Evolutionary conservation across 192 early-diverging fungal species (phyloP).

Genomic region (Entophlyctis luteolus): DNA sequence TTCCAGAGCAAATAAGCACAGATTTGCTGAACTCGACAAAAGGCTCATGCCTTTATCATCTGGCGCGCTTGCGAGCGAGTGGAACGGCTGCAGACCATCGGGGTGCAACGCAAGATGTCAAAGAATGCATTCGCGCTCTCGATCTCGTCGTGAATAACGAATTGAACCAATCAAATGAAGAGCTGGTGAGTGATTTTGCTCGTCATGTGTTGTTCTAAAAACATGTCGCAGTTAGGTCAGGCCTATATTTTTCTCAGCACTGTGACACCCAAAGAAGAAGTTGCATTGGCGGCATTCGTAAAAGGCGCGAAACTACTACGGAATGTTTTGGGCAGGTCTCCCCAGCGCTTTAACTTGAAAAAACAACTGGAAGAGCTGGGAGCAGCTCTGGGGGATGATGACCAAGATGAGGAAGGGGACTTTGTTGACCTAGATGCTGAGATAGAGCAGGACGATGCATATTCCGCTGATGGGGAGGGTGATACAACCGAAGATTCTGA

Average conservation of each 20-base stretch:
- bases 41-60: slow-evolving; percentile 5
- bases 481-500: neutral
- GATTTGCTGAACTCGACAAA: neutral
- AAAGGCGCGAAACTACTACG: neutral
- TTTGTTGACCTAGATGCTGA: slow-evolving; percentile 12
- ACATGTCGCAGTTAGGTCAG: neutral
- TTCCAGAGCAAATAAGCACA: slow-evolving; percentile 3
- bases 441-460: slow-evolving; percentile 7
- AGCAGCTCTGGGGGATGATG: neutral
- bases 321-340: neutral
- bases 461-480: neutral
- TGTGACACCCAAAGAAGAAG: slow-evolving; percentile 4
- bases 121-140: slow-evolving; percentile 10
- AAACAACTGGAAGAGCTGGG: slow-evolving; percentile 1
- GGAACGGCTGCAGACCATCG: neutral
- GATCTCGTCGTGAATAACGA: neutral
- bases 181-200: neutral
- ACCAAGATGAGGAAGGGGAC: slow-evolving; percentile 10
- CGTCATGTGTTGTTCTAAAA: too few species aligned
- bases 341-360: neutral
- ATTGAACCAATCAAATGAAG: slow-evolving; percentile 7
- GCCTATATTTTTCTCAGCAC: slow-evolving; percentile 15
- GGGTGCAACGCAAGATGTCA: slow-evolving; percentile 11
- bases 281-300: slow-evolving; percentile 2
- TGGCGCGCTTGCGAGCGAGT: neutral